Evolutionary conservation across 345 rosid genomes (phyloP), one percentile per base, ranked within the genome.

Genomic region (Isatis tinctoria): DNA sequence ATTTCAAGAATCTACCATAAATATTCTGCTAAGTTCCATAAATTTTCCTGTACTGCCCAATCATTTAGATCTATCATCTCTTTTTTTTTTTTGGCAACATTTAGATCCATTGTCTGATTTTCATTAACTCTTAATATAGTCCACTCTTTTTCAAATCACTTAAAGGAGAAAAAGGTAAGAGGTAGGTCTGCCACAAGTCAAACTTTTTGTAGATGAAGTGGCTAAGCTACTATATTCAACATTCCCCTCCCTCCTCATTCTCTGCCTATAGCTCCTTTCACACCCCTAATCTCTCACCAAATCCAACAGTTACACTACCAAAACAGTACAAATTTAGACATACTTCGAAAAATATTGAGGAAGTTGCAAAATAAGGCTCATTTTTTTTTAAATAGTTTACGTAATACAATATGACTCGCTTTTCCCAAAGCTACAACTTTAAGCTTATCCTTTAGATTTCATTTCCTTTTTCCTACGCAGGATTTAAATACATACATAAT

Each of bases 171-270:
- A 49, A 58, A 54, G 4, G 39, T 41, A 7, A 8, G 27, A 35
- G 22, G 12, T 24, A 33, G 30, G 45, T 54, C 48, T 65, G 72
- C 37, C 48, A 65, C 65, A 28, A 73, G 71, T 65, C 58, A 43
- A 65, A 64, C 28, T 41, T 52, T 73, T 10, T 20, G 57, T 53
- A 41, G 56, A 64, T 8, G 70, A 64, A 52, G 60, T 36, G 32
- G 51, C 58, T 43, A 41, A 53, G 56, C 24, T 14, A 10, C 65
- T 44, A 33, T 44, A 33, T 54, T 64, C 71, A 54, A 33, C 71
- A 44, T 64, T 73, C 77, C 39, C 40, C 59, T 73, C 11, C 48
- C 44, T 56, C 22, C 28, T 54, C 57, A 72, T 16, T 51, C 39
- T 61, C 44, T 10, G 32, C 44, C 39, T 61, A 61, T 58, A 22